Conservation (phyloP, 495 filamentous ascomycete species). For the Oidiodendron maius region DNA sequence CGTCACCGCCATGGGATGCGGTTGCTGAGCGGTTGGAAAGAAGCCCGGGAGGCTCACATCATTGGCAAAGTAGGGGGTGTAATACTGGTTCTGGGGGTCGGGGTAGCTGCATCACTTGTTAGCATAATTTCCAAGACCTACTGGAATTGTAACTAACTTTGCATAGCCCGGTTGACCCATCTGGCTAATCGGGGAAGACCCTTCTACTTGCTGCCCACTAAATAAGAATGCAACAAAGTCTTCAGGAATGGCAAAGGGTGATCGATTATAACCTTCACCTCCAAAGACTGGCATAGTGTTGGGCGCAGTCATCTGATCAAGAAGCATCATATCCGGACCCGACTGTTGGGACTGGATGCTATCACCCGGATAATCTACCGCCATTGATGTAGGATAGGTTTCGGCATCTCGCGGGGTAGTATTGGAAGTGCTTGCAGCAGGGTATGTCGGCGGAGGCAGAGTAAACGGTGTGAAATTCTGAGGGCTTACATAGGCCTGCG, state of each 20-base stretch:
- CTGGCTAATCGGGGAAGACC: slow-evolving; percentile 21
- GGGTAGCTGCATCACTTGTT: slow-evolving; percentile 33
- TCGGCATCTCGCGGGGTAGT: slow-evolving; percentile 15
- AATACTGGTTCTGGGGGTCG: slow-evolving; percentile 45
- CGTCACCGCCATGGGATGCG: slow-evolving; percentile 83
- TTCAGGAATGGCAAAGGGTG: slow-evolving; percentile 82
- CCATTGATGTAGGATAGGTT: slow-evolving; percentile 16
- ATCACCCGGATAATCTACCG: slow-evolving; percentile 20
- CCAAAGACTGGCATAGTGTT: slow-evolving; percentile 82
- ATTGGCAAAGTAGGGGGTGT: slow-evolving; percentile 41
- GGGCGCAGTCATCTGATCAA: slow-evolving; percentile 61
- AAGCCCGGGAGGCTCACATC: slow-evolving; percentile 44
- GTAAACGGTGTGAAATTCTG: slow-evolving; percentile 50
- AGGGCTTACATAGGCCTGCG: slow-evolving; percentile 41
- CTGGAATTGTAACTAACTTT: slow-evolving; percentile 32
- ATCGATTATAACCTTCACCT: slow-evolving; percentile 73
- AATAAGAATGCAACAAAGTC: slow-evolving; percentile 92
- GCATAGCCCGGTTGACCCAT: slow-evolving; percentile 38
- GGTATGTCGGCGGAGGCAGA: slow-evolving; percentile 43
- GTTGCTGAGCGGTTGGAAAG: slow-evolving; percentile 37
- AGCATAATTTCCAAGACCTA: not conserved
- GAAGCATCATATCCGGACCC: slow-evolving; percentile 45
- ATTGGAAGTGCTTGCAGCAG: slow-evolving; percentile 16
- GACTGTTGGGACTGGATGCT: slow-evolving; percentile 34
- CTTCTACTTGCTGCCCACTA: slow-evolving; percentile 46